These are phyloP conservation scores for Globisporangium iwayamae DNA, from an alignment of 352 stramenopile genomes.

Conservation along the genomic window DNA sequence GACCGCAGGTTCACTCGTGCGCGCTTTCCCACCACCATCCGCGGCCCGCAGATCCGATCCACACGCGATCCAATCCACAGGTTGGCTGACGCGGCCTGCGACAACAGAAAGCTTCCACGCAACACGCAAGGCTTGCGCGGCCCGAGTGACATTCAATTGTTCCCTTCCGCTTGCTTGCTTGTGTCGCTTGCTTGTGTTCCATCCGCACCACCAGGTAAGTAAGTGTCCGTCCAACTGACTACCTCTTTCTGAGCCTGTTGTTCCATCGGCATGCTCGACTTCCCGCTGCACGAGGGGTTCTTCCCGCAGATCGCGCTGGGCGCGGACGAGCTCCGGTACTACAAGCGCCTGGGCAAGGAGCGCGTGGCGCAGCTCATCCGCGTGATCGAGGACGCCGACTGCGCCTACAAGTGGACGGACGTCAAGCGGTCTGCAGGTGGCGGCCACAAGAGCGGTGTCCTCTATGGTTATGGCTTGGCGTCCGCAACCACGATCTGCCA, in stretches of 20 bases:
- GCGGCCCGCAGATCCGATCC: no score
- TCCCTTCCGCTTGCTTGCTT: background rate
- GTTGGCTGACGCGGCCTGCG: no score
- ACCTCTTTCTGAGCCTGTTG: constrained; percentile 6
- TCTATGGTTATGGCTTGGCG: background rate
- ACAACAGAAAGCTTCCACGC: no score
- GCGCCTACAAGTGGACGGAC: constrained; percentile 61
- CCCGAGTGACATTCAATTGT: background rate
- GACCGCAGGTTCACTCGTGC: background rate
- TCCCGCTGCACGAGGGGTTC: constrained; percentile 63
- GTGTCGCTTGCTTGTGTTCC: no score
- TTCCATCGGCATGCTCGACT: constrained; percentile 30
- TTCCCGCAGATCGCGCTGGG: constrained; percentile 79
- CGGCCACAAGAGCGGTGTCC: background rate
- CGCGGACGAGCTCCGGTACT: constrained; percentile 68
- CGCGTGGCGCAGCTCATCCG: constrained; percentile 60
- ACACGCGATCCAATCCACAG: no score
- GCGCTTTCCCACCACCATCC: background rate
- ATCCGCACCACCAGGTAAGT: no score
- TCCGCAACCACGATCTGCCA: constrained; percentile 24
- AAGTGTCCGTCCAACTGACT: background rate
- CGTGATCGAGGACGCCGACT: constrained; percentile 71
- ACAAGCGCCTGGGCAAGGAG: constrained; percentile 66
- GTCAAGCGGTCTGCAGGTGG: constrained; percentile 13
- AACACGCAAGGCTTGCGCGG: no score